Percentiles rank a stretch among this genome's conserved stretches.
phyloP scores from a whole-genome alignment of 129 eudicot species.

The sunflower (Helianthus annuus) region HanXRQr2.0-SUNRISE NC_035436.2:9130691-9131190 shows the following conservation, averaged over 20 bases:
- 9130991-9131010: background rate
- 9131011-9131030: slow-evolving; percentile 2
- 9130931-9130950: background rate
- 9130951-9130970: background rate
- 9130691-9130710: no score
- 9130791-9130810: no score
- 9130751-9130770: no score
- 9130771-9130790: no score
- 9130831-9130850: no score
- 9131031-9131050: slow-evolving; percentile 25
- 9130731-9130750: no score
- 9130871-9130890: background rate
- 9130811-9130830: no score
- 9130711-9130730: no score
- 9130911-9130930: background rate
- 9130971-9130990: background rate
- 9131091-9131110: background rate
- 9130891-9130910: background rate
- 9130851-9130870: no score
- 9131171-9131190: background rate
- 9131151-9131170: slow-evolving; percentile 32
- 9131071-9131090: slow-evolving; percentile 24
- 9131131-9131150: slow-evolving; percentile 33
- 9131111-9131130: slow-evolving; percentile 18
- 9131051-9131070: slow-evolving; percentile 23